Percentiles rank a stretch among this genome's conserved stretches.
These are phyloP conservation scores for Corylus americana DNA, from an alignment of 306 rosid species.

Conservation along the genomic window DNA sequence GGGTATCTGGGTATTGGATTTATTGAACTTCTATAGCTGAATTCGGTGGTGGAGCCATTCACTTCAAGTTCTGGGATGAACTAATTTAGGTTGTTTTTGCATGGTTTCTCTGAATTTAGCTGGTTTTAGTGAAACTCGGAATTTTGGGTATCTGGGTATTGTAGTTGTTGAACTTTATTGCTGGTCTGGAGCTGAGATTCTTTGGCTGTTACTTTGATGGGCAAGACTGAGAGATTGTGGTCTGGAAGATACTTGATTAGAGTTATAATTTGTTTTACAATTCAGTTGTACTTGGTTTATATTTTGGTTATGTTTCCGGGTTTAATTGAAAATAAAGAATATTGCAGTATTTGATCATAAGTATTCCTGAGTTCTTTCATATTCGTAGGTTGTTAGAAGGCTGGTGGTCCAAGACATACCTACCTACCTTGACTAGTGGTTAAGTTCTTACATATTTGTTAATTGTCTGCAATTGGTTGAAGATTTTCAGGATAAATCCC, in stretches of 20 bases:
- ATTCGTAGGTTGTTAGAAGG: not conserved
- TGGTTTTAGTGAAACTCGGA: not conserved
- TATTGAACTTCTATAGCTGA: not conserved
- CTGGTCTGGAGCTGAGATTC: not conserved
- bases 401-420: not conserved
- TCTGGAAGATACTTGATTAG: not conserved
- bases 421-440: not conserved
- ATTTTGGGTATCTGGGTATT: not conserved
- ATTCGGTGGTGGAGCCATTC: not conserved
- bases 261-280: not conserved
- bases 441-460: not conserved
- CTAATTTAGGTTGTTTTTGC: not conserved
- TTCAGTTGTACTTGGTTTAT: not conserved
- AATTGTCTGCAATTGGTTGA: not conserved
- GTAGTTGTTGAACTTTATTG: not conserved
- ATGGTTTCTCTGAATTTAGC: not conserved
- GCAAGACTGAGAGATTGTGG: not conserved
- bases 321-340: not conserved
- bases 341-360: not conserved
- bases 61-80: not conserved
- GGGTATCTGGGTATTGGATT: conserved; percentile 2
- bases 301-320: not conserved
- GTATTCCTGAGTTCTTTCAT: not conserved
- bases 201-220: not conserved
- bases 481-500: not conserved